Percentiles rank a stretch among this genome's conserved stretches.
Conservation (phyloP, 176 grass and related monocot genomes). For the Poa pratensis region DNA sequence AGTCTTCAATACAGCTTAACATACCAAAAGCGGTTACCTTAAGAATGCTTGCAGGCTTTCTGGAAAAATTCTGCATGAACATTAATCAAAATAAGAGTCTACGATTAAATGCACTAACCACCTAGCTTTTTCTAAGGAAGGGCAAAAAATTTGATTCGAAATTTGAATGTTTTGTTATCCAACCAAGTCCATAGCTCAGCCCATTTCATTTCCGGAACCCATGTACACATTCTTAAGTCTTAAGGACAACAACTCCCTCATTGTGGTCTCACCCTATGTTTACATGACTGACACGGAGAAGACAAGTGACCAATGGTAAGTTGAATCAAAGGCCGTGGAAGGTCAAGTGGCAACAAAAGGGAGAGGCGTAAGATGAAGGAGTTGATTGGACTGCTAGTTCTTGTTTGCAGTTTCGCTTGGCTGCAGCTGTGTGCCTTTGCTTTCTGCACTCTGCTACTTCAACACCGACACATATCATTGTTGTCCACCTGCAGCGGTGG, state of each 20-base stretch:
- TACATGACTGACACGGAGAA: neutral
- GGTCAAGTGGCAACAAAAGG: neutral
- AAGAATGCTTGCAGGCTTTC: neutral
- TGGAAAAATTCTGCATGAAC: neutral
- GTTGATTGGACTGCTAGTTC: no score
- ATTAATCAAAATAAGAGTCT: neutral
- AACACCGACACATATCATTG: neutral
- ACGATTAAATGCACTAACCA: neutral
- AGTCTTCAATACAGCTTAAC: neutral
- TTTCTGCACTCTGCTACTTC: neutral
- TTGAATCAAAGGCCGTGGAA: neutral
- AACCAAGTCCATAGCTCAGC: neutral
- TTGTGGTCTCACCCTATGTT: neutral
- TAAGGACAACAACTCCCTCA: neutral
- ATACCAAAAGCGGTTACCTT: neutral
- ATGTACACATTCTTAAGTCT: neutral
- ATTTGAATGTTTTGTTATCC: neutral
- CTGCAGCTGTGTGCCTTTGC: neutral
- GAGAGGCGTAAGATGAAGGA: neutral
- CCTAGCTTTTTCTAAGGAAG: neutral
- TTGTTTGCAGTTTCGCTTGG: neutral
- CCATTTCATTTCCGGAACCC: neutral
- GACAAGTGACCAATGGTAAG: neutral
- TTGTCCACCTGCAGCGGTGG: neutral
- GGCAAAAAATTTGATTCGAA: neutral